phyloP scores from a whole-genome alignment of 345 rosid genomes.

The Lepidium africanum region DNA sequence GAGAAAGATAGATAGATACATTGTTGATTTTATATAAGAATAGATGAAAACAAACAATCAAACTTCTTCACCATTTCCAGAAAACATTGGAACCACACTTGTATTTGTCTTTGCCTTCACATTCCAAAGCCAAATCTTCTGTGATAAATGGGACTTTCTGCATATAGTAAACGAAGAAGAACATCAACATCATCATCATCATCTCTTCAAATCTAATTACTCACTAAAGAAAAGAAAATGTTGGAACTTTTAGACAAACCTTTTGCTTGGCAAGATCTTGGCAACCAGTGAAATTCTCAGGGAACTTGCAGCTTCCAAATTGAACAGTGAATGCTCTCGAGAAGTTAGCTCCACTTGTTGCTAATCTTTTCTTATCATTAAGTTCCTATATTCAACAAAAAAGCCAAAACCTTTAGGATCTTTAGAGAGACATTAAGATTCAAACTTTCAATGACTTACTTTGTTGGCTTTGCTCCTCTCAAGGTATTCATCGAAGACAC shows the following conservation, averaged over 20 bases:
- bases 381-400: slow-evolving; percentile 46
- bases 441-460: slow-evolving; percentile 34
- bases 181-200: background rate
- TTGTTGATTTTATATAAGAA: slow-evolving; percentile 18
- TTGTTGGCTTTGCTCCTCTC: slow-evolving; percentile 95
- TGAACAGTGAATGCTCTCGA: slow-evolving; percentile 91
- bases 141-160: slow-evolving; percentile 92
- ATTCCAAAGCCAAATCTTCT: slow-evolving; percentile 81
- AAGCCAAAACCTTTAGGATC: background rate
- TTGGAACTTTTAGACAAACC: slow-evolving; percentile 30
- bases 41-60: background rate
- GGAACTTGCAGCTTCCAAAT: slow-evolving; percentile 94
- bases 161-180: slow-evolving; percentile 6
- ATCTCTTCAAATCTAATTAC: background rate
- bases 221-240: background rate
- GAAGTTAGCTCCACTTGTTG: slow-evolving; percentile 95
- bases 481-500: slow-evolving; percentile 87
- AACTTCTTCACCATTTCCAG: slow-evolving; percentile 84
- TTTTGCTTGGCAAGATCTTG: slow-evolving; percentile 98
- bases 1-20: slow-evolving; percentile 32
- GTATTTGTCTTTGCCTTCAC: slow-evolving; percentile 94
- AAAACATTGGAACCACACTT: slow-evolving; percentile 98
- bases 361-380: slow-evolving; percentile 94
- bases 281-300: slow-evolving; percentile 97
- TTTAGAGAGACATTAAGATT: background rate